Percentiles rank a stretch among this genome's conserved stretches.
phyloP scores from a whole-genome alignment of 345 rosid genomes.

The Citrus australasica region DNA sequence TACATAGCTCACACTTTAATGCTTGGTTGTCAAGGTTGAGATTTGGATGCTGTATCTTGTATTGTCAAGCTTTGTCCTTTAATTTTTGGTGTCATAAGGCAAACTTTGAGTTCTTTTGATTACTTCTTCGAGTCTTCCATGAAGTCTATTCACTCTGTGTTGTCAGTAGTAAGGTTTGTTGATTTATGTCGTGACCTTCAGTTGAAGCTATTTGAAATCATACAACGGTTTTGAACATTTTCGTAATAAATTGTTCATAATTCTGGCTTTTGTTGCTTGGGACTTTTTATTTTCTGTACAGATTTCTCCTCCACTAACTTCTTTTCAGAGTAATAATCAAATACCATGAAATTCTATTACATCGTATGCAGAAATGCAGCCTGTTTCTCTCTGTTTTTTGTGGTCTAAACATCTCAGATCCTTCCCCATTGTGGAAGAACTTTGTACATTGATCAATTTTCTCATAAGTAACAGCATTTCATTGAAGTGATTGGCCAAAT shows the following conservation, averaged over 20 bases:
- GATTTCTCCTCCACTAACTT: not conserved
- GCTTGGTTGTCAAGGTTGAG: not conserved
- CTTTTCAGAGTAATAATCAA: not conserved
- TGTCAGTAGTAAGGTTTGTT: not conserved
- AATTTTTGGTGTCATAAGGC: not conserved
- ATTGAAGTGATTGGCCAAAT: no score
- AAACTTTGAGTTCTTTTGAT: not conserved
- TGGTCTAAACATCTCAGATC: not conserved
- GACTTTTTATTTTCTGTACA: not conserved
- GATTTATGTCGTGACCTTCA: not conserved
- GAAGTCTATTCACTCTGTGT: not conserved
- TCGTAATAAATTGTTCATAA: not conserved
- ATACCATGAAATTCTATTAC: no score
- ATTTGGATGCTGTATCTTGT: not conserved
- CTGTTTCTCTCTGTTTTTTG: not conserved
- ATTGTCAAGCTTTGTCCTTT: not conserved
- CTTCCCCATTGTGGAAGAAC: not conserved
- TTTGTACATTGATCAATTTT: not conserved
- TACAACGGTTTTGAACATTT: not conserved
- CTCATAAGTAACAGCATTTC: not conserved
- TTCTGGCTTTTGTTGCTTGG: not conserved
- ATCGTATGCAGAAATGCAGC: not conserved
- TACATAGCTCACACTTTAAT: not conserved
- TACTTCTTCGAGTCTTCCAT: not conserved
- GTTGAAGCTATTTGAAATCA: not conserved